phyloP scores from a whole-genome alignment of 495 filamentous ascomycete genomes.

The Pyrenula massariospora region DNA sequence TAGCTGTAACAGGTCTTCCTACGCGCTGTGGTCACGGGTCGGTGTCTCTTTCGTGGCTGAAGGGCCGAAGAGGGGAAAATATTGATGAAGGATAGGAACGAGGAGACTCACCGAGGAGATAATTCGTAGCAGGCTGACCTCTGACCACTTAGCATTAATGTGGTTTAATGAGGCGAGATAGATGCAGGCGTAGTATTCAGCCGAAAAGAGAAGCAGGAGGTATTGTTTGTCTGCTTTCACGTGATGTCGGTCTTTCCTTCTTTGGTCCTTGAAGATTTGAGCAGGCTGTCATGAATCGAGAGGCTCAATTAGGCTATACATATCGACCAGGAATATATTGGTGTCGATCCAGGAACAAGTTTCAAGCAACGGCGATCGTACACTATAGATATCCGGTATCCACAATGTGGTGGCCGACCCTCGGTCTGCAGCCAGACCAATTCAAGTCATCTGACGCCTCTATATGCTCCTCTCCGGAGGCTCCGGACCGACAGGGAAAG shows the following conservation, averaged over 20 bases:
- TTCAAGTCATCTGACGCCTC: background rate
- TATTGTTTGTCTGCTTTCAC: background rate
- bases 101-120: too few relatives aligned
- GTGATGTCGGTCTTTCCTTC: background rate
- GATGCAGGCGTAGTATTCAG: background rate
- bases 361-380: background rate
- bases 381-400: too few relatives aligned
- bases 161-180: too few relatives aligned
- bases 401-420: too few relatives aligned
- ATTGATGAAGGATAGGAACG: too few relatives aligned
- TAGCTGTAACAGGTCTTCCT: too few relatives aligned
- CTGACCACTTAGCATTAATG: too few relatives aligned
- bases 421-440: too few relatives aligned
- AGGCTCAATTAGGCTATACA: background rate
- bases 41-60: background rate
- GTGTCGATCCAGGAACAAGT: background rate
- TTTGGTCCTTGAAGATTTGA: background rate
- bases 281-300: too few relatives aligned
- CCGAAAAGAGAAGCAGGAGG: background rate
- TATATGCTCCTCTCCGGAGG: background rate
- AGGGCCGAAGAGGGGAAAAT: background rate
- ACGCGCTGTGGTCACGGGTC: background rate
- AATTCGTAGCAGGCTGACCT: too few relatives aligned
- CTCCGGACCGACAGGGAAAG: too few relatives aligned
- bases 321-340: background rate